These are phyloP conservation scores for Capsicum chinense DNA, from an alignment of 257 asterid genomes.

Conservation along the genomic window DNA sequence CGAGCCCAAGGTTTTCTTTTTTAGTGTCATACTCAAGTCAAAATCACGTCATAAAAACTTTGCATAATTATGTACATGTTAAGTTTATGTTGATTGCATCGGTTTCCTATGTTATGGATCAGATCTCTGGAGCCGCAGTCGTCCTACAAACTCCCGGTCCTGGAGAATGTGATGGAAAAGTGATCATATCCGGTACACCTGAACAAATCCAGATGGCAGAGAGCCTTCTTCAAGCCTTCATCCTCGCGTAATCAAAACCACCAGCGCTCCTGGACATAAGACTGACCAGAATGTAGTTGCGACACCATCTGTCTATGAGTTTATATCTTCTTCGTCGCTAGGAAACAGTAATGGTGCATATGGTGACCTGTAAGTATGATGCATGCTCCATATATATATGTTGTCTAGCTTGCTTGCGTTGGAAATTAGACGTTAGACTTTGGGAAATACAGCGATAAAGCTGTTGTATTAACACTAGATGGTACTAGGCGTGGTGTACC, in stretches of 20 bases:
- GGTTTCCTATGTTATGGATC: slow-evolving; percentile 18
- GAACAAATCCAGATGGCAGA: slow-evolving; percentile 52
- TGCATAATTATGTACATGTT: neutral
- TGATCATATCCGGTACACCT: slow-evolving; percentile 52
- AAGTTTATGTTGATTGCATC: slow-evolving; percentile 16
- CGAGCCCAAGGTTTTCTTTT: neutral
- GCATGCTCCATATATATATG: slow-evolving; percentile 16
- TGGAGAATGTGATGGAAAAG: slow-evolving; percentile 54
- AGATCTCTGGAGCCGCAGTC: slow-evolving; percentile 62
- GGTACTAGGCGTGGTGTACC: neutral
- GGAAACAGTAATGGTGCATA: slow-evolving; percentile 16
- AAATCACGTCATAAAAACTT: neutral
- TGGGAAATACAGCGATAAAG: neutral
- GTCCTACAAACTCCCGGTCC: slow-evolving; percentile 45
- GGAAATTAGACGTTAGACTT: neutral
- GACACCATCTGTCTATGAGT: neutral
- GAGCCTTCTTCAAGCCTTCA: slow-evolving; percentile 59
- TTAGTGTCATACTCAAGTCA: neutral
- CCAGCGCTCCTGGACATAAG: neutral
- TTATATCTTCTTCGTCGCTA: neutral
- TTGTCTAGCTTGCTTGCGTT: neutral
- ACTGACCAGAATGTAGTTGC: slow-evolving; percentile 10
- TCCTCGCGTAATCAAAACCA: slow-evolving; percentile 31
- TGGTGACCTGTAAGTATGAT: slow-evolving; percentile 16
- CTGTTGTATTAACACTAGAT: neutral